A percentile compares a stretch with the other conserved stretches of the same genome.
phyloP scores from a whole-genome alignment of 2,329 filamentous ascomycete genomes.

The Thielaviopsis punctulata region DNA sequence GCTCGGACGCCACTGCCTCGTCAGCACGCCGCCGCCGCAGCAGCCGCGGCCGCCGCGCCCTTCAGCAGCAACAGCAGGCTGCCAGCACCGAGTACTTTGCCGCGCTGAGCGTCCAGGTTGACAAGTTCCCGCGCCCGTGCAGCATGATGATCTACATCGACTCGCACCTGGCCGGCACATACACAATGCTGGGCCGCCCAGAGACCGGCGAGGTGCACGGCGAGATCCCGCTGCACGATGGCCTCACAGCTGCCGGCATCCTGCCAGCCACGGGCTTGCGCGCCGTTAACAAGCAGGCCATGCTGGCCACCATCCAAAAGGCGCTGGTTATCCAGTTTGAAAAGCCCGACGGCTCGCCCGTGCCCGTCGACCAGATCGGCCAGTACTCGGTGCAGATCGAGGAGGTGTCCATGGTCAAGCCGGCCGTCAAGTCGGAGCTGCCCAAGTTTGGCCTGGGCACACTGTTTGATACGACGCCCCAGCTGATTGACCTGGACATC shows the following conservation, averaged over 20 bases:
- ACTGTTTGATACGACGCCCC: constrained; percentile 13
- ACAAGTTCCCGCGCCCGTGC: constrained; percentile 21
- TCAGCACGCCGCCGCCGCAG: not conserved
- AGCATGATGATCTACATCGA: constrained; percentile 20
- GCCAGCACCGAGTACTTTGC: constrained; percentile 19
- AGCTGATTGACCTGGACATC: constrained; percentile 20
- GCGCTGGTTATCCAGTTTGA: constrained; percentile 17
- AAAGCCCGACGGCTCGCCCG: constrained; percentile 10
- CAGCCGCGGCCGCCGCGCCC: not conserved
- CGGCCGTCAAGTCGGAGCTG: constrained; percentile 5
- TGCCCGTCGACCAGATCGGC: constrained; percentile 7
- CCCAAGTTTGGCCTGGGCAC: constrained; percentile 9
- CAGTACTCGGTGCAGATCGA: constrained; percentile 9
- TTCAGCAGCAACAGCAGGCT: constrained; percentile 1
- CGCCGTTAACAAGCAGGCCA: constrained; percentile 1
- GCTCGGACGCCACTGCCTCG: constrained; percentile 7
- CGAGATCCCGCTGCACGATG: constrained; percentile 32
- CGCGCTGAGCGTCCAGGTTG: constrained; percentile 19
- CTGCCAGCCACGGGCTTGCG: no score
- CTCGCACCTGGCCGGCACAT: constrained; percentile 19
- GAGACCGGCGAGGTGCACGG: constrained; percentile 19
- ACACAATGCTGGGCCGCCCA: constrained; percentile 23
- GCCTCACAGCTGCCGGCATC: constrained; percentile 46
- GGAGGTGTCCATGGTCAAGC: constrained; percentile 11
- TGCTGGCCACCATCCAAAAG: constrained; percentile 1